Conservation (phyloP, 2,329 filamentous ascomycete species). For the Hawksworthiomyces lignivorus region DNA sequence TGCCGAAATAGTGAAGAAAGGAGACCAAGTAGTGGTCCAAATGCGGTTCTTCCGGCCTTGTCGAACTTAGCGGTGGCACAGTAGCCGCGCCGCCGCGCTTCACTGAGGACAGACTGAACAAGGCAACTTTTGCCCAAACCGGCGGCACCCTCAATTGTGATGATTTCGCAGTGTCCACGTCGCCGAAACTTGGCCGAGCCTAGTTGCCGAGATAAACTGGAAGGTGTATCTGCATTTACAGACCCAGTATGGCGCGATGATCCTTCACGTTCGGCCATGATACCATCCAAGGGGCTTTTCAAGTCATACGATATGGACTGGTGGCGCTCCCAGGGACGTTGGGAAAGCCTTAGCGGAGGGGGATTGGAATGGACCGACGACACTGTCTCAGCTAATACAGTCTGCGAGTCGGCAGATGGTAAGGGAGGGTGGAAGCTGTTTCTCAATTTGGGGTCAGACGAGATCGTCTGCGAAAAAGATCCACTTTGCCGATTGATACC, state of each 20-base stretch:
- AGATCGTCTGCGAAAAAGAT: constrained; percentile 39
- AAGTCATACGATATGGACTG: constrained; percentile 43
- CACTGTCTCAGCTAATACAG: constrained; percentile 40
- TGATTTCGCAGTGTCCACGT: constrained; percentile 56
- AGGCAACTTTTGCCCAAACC: constrained; percentile 60
- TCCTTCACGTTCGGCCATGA: constrained; percentile 32
- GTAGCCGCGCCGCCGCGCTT: constrained; percentile 54
- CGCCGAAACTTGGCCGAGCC: constrained; percentile 51
- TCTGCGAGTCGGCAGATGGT: constrained; percentile 34
- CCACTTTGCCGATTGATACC: constrained; percentile 41
- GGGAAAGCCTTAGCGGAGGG: constrained; percentile 26
- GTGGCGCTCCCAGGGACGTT: constrained; percentile 44
- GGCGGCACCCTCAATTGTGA: constrained; percentile 52
- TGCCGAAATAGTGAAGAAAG: constrained; percentile 60
- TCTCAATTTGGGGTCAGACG: constrained; percentile 33
- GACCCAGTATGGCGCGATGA: constrained; percentile 31
- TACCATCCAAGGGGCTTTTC: constrained; percentile 37
- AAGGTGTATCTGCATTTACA: constrained; percentile 34
- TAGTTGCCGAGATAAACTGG: constrained; percentile 46
- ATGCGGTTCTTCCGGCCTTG: constrained; percentile 50
- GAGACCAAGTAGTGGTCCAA: constrained; percentile 56
- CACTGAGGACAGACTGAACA: constrained; percentile 54
- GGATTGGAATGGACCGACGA: constrained; percentile 38
- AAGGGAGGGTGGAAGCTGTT: constrained; percentile 33
- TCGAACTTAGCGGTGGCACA: constrained; percentile 62